Evolutionary conservation across 2,329 filamentous ascomycete species (phyloP), one percentile per base, ranked within the genome.

Genomic region (Penicillium rolfsii): DNA sequence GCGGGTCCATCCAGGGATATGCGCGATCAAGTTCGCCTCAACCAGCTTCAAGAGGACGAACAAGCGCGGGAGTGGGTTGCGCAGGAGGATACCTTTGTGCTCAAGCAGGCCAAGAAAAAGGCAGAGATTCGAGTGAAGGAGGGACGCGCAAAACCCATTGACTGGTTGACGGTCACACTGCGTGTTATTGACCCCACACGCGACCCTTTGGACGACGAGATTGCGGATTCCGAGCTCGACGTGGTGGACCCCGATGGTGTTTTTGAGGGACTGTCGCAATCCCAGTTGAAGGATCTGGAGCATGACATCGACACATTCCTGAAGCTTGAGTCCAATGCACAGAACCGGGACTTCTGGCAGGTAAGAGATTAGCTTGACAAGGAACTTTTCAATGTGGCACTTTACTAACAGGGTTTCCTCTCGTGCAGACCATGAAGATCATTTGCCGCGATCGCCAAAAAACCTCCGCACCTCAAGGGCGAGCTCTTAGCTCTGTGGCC

Each of bases 71-170:
- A 89, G 72, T 99, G 95, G 83, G 91, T 98, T 22, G 91, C 94
- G 55, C 91, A 96, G 70, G 95, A 99, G 77, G 95, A 99, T 80
- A 89, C 90, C 66, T 99, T 99, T 73, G 95, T 98, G 59, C 82
- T 99, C 72, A 93, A 93, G 77, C 95, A 99, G 79, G 90, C 94
- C 50, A 99, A 98, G 83, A 98, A 96, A 82, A 98, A 97, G 82
- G 94, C 95, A 45, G 91, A 93, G 66, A 96, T 99, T 68, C 89
- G 95, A 43, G 93, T 98, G 49, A 91, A 93, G 69, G 93, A 96
- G 76, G 90, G 91, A 11, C 87, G 96, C 67, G 93, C 94, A 58
- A 93, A 92, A 73, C 91, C 94, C 9, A 94, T 98, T 71, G 95
- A 99, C 79, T 93, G 91, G 83, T 85, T 99, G 49, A 92, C 93